These are phyloP conservation scores for Gigaspora rosea DNA, from an alignment of 192 early-diverging fungal species.

Conservation along the genomic window DNA sequence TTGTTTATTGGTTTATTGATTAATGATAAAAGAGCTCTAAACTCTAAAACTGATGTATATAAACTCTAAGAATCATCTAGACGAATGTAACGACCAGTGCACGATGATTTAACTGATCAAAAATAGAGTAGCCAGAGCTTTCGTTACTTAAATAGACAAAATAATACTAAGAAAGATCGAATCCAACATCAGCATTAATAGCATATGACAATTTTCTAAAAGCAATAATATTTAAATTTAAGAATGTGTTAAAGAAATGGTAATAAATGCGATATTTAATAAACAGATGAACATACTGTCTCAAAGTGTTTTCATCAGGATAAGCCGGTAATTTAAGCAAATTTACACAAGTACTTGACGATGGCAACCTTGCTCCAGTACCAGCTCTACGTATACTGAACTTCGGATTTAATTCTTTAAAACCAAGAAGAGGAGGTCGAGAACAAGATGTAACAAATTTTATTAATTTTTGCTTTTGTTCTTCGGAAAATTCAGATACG, in stretches of 20 bases:
- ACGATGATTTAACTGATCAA: too few relatives aligned
- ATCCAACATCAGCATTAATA: conserved; percentile 85
- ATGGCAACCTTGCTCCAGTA: conserved; percentile 72
- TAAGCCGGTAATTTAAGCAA: conserved; percentile 88
- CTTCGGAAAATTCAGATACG: conserved; percentile 46
- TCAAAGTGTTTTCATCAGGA: conserved; percentile 53
- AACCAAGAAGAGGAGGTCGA: conserved; percentile 89
- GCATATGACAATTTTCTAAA: conserved; percentile 82
- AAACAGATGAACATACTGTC: conserved; percentile 46
- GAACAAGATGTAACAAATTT: conserved; percentile 93
- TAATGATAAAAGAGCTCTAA: too few relatives aligned
- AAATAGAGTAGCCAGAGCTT: too few relatives aligned
- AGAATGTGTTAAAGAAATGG: neutral
- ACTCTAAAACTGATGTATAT: too few relatives aligned
- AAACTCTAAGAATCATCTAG: too few relatives aligned
- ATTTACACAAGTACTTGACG: conserved; percentile 85
- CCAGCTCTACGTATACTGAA: conserved; percentile 74
- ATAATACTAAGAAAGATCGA: conserved; percentile 74
- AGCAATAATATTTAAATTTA: conserved; percentile 21
- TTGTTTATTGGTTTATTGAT: too few relatives aligned
- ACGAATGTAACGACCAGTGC: neutral
- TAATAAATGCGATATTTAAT: neutral
- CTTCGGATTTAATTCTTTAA: conserved; percentile 71
- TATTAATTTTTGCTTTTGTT: conserved; percentile 58
- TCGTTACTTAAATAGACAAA: too few relatives aligned